Evolutionary conservation across 805 yeast species (phyloP), one percentile per base, ranked within the genome.

Genomic region (Candida insectorum): DNA sequence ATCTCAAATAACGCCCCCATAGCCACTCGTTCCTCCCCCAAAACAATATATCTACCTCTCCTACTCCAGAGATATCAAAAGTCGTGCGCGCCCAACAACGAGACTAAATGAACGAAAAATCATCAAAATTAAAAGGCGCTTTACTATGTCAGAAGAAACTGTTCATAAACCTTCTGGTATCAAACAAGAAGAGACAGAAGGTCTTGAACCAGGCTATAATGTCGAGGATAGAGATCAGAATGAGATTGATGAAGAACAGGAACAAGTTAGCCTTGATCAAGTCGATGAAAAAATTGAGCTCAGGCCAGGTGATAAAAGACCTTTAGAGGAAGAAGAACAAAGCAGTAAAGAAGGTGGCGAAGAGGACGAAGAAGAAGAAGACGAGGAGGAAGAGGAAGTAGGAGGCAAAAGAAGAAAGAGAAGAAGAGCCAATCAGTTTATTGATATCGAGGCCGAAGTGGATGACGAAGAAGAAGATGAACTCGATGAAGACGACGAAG

Each of bases 361-460:
- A 1, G 72, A 65, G 0, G 73, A 62, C 5, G 81, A 79, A 0
- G 72, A 65, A 0, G 86, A 79, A 0, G 71, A 59, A 1, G 71
- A 58, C 0, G 70, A 59, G 1, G 69, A 62, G 2, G 85, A 73
- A 2, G 82, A 73, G 10, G 71, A 63, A 4, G 74, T 67, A 5
- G 60, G 62, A n/a, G 69, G 68, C 4, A 66, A 71, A 28, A 60
- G 64, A 30, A 65, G 65, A 39, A 72, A 66, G 42, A 65, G 71
- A 52, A 63, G 75, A 51, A 54, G 65, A 31, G 73, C 71, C 67
- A 91, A 91, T 59, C 89, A 84, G 69, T 93, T 88, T 60, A 73
- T 93, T 62, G 98, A 93, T 85, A 95, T 93, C 34, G 97, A 93
- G 69, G 98, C 97, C 39, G 97, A 91, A 59, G 98, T 93, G 37